phyloP scores from a whole-genome alignment of 2,329 filamentous ascomycete species.

The Aureobasidium sp. region DNA sequence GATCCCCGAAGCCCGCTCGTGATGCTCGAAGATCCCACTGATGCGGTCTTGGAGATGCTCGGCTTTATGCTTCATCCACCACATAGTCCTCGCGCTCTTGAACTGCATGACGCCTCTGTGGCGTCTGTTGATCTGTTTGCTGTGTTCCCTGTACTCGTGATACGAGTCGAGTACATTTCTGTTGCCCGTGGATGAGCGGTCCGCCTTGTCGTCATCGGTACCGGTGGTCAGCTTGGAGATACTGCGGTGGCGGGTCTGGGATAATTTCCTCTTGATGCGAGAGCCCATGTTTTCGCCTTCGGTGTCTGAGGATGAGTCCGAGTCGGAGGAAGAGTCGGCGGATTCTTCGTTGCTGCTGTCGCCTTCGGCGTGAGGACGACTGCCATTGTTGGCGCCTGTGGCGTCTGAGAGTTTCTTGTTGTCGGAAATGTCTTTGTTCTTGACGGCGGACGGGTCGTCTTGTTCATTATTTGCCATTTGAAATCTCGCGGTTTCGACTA shows the following conservation, averaged over 20 bases:
- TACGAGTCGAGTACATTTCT: constrained; percentile 43
- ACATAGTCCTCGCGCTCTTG: constrained; percentile 49
- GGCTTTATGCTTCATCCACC: constrained; percentile 55
- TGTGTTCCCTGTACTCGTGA: constrained; percentile 54
- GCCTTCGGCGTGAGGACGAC: constrained; percentile 15
- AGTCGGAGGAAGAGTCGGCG: constrained; percentile 3
- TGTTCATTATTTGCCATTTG: constrained; percentile 38
- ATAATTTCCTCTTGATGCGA: not conserved
- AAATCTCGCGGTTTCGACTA: constrained; percentile 55
- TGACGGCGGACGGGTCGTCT: constrained; percentile 24
- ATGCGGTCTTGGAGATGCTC: constrained; percentile 43
- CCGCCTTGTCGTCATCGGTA: constrained; percentile 16
- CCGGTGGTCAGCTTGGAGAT: constrained; percentile 15
- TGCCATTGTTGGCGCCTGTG: constrained; percentile 3
- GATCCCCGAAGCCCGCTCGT: constrained; percentile 51
- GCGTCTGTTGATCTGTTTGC: constrained; percentile 55
- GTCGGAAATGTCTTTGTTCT: constrained; percentile 5
- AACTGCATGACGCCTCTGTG: constrained; percentile 71
- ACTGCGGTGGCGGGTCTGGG: not conserved
- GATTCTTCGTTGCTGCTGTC: constrained; percentile 15
- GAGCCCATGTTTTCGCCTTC: not conserved
- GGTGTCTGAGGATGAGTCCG: not conserved
- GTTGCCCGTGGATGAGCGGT: constrained; percentile 19
- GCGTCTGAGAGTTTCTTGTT: constrained; percentile 12
- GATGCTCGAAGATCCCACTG: constrained; percentile 48